Base-by-base conservation (phyloP, 768 basidiomycete species). In the Heimioporus sp. region DNA sequence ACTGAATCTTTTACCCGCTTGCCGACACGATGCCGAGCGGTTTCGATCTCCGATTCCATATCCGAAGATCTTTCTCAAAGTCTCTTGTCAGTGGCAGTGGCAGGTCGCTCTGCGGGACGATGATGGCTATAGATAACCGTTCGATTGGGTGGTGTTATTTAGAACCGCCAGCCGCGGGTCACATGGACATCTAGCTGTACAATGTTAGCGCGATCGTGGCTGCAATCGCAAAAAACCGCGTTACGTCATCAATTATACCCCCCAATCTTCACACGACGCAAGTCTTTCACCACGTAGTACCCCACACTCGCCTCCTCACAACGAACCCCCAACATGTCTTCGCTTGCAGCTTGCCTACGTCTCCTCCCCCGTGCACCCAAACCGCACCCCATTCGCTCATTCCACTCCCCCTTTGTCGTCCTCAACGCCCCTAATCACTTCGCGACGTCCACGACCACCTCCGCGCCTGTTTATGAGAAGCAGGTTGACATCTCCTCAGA, bases 351-450 rank as follows among this genome's bases (percentile, higher is more conserved):
- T 15, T 11, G 19, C 42, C 34, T 37, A 12, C 55, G 56, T 37
- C 16, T 45, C 51, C 39, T 59, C 38, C 42, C 40, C 19, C 53
- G 52, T 17, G 15, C 49, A 2, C 43, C 20, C 38, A 48, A n/a
- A 11, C 11, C 2, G 20, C 13, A 30, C 24, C 8, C n/a, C 34
- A 16, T 35, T 24, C 84, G 86, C 54, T 60, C 78, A 0, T 86
- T 88, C 70, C 87, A 86, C 70, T 81, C 85, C 11, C 83, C 84
- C 45, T 85, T 80, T 65, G 76, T 75, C 55, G 74, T 70, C n/a
- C 73, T 82, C 67, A 75, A 76, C 47, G 66, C 67, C 38, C 65
- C 72, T 21, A 65, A 72, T 24, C 66, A 63, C 36, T 54, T 73
- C 53, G 59, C 74, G 9, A 59, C 68, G 20, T 48, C 73, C 12